Evolutionary conservation across 2,329 filamentous ascomycete genomes (phyloP).

Genomic region (Plenodomus tracheiphilus): DNA sequence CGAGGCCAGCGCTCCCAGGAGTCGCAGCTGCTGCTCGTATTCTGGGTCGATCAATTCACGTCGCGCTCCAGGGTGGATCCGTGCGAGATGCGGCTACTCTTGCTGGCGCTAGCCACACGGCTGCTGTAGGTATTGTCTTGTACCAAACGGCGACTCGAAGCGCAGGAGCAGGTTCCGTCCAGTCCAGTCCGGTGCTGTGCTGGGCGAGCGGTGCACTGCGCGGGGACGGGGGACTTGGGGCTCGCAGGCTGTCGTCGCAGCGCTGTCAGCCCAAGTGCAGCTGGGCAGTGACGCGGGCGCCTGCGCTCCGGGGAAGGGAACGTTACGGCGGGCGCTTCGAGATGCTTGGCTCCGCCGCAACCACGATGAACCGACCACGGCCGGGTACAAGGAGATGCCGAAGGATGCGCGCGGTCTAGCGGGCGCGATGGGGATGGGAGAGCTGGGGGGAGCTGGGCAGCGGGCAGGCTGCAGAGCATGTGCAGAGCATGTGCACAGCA

Average conservation of each 20-base stretch:
- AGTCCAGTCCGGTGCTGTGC: too few species aligned
- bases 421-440: not conserved
- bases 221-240: not conserved
- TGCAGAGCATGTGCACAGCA: too few species aligned
- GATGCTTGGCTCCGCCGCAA: conserved; percentile 16
- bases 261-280: not conserved
- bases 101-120: too few species aligned
- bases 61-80: too few species aligned
- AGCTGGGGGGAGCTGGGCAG: not conserved
- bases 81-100: too few species aligned
- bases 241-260: not conserved
- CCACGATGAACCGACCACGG: conserved; percentile 15
- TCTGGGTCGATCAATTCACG: too few species aligned
- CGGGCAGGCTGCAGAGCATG: too few species aligned
- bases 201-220: too few species aligned
- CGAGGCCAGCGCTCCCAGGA: too few species aligned
- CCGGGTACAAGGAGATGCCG: conserved; percentile 7
- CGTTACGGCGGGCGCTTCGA: conserved; percentile 17
- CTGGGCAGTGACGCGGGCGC: conserved; percentile 8
- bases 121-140: too few species aligned
- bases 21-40: too few species aligned
- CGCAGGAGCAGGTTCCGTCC: too few species aligned
- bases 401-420: conserved; percentile 3
- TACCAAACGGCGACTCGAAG: not conserved
- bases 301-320: conserved; percentile 4